Conservation (phyloP, 2,329 filamentous ascomycete species). For the Colletotrichum aenigma region DNA sequence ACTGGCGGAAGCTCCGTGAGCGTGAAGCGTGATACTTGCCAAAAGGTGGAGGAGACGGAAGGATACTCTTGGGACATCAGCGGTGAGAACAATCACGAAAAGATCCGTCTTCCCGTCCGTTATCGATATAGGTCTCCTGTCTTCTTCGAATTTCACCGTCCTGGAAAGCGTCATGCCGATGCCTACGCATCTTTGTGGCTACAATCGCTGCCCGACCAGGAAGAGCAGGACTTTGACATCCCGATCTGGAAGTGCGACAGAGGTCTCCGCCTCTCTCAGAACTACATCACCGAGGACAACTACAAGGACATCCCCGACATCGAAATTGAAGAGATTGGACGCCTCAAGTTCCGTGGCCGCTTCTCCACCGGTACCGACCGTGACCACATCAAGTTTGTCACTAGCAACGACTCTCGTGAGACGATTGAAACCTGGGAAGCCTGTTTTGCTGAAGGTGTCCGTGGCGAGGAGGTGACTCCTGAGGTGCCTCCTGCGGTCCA, state of each 20-base stretch:
- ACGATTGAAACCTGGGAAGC: constrained; percentile 96
- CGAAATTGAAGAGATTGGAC: constrained; percentile 78
- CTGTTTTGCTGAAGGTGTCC: constrained; percentile 85
- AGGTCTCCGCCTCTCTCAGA: constrained; percentile 79
- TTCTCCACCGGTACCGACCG: constrained; percentile 93
- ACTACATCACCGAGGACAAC: constrained; percentile 87
- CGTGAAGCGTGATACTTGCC: constrained; percentile 68
- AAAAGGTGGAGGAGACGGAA: constrained; percentile 61
- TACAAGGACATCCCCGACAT: constrained; percentile 73
- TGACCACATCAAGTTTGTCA: constrained; percentile 81
- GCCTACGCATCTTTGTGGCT: constrained; percentile 87
- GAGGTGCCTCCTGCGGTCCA: constrained; percentile 76
- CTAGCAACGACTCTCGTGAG: constrained; percentile 87
- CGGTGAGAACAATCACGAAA: constrained; percentile 40
- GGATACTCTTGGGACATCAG: constrained; percentile 54
- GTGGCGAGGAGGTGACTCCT: constrained; percentile 70
- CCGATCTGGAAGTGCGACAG: constrained; percentile 88
- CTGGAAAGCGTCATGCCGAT: constrained; percentile 71
- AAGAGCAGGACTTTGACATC: constrained; percentile 79
- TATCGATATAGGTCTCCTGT: constrained; percentile 89
- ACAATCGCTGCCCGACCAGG: constrained; percentile 80
- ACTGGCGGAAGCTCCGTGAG: constrained; percentile 84
- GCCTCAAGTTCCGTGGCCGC: constrained; percentile 76
- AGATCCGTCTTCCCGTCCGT: constrained; percentile 83
- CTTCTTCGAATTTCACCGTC: constrained; percentile 82